Percentiles rank a stretch among this genome's conserved stretches.
Evolutionary conservation across 2,329 filamentous ascomycete species (phyloP).

Genomic region (Penicillium sumatraense): DNA sequence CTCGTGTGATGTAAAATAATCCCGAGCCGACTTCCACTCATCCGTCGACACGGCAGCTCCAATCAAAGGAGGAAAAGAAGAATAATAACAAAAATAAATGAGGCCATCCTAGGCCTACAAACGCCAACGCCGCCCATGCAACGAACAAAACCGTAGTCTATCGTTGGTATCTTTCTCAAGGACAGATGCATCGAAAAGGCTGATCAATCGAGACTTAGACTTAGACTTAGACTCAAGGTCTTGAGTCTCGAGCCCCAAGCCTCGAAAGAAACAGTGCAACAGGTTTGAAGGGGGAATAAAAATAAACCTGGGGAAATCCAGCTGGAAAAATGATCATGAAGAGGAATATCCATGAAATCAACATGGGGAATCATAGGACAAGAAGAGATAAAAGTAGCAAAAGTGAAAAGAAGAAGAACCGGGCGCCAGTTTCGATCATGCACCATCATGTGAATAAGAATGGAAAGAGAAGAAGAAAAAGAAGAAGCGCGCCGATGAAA

Average conservation of each 20-base stretch:
- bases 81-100: constrained; percentile 12
- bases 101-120: constrained; percentile 15
- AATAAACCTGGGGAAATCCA: neutral
- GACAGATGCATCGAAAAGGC: constrained; percentile 13
- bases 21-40: neutral
- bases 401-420: constrained; percentile 8
- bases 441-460: constrained; percentile 23
- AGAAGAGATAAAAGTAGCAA: too few relatives aligned
- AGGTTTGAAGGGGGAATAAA: constrained; percentile 3
- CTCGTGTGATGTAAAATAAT: neutral
- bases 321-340: constrained; percentile 9
- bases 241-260: neutral
- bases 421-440: constrained; percentile 17
- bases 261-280: constrained; percentile 4
- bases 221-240: too few relatives aligned
- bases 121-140: constrained; percentile 31
- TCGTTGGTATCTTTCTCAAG: constrained; percentile 40
- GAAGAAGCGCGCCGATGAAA: neutral
- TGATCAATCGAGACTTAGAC: constrained; percentile 6
- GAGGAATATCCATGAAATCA: neutral
- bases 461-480: constrained; percentile 6
- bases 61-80: neutral
- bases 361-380: constrained; percentile 8
- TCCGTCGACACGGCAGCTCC: neutral
- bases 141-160: constrained; percentile 33